Evolutionary conservation across 768 basidiomycete genomes (phyloP).

Genomic region (Candolleomyces efflorescens): DNA sequence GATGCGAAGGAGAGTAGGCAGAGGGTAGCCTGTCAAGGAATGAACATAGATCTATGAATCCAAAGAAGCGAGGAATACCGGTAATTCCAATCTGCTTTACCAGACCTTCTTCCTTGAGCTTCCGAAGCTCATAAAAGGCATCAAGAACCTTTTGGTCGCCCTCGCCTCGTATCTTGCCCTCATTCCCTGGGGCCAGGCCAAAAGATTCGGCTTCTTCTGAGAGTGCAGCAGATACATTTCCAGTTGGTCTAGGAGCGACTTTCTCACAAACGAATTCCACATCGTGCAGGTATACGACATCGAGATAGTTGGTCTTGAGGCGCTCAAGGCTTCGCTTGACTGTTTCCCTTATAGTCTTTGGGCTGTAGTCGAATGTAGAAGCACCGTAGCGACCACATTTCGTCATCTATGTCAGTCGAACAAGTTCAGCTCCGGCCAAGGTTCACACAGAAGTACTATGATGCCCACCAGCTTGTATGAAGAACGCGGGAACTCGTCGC

Average conservation of each 20-base stretch:
- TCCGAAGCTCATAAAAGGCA: slow-evolving; percentile 61
- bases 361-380: slow-evolving; percentile 70
- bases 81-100: slow-evolving; percentile 76
- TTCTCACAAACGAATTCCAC: slow-evolving; percentile 69
- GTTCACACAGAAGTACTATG: neutral
- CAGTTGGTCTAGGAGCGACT: slow-evolving; percentile 44
- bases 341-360: slow-evolving; percentile 58
- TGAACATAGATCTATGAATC: neutral
- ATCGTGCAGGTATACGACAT: slow-evolving; percentile 81
- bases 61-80: slow-evolving; percentile 37
- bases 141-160: slow-evolving; percentile 72
- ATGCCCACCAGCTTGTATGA: slow-evolving; percentile 66
- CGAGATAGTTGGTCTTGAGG: slow-evolving; percentile 73
- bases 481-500: slow-evolving; percentile 68
- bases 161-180: slow-evolving; percentile 53
- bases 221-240: slow-evolving; percentile 56
- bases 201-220: slow-evolving; percentile 51
- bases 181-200: slow-evolving; percentile 58
- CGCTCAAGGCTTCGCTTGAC: slow-evolving; percentile 64
- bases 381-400: slow-evolving; percentile 80
- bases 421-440: neutral
- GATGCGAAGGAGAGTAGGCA: slow-evolving; percentile 80
- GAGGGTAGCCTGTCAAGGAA: slow-evolving; percentile 58
- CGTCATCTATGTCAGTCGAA: slow-evolving; percentile 52
- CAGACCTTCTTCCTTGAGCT: slow-evolving; percentile 68